Evolutionary conservation across 1,284 basidiomycete genomes (phyloP).

Genomic region (Xerocomus amazonicus): DNA sequence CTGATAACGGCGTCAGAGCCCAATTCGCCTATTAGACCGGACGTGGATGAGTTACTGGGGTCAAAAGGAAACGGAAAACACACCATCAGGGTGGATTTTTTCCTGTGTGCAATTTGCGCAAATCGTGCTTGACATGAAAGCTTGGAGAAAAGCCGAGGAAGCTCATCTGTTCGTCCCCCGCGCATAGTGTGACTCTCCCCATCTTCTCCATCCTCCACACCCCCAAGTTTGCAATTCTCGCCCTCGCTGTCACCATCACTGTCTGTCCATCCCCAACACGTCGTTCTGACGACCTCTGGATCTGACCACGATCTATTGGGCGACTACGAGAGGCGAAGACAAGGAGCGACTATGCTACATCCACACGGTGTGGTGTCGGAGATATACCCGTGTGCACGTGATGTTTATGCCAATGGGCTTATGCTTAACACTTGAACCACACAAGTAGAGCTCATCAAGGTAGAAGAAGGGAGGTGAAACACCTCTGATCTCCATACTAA

Average conservation of each 20-base stretch:
- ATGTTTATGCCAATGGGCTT: too few relatives aligned
- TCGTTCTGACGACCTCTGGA: conserved; percentile 1
- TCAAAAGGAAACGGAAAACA: conserved; percentile 12
- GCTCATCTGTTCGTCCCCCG: conserved; percentile 48
- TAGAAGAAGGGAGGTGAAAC: too few relatives aligned
- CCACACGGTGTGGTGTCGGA: too few relatives aligned
- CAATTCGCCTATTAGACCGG: conserved; percentile 51
- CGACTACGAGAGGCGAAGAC: too few relatives aligned
- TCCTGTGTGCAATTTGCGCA: conserved; percentile 66
- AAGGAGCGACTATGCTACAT: too few relatives aligned
- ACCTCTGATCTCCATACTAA: too few relatives aligned
- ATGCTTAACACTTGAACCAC: too few relatives aligned
- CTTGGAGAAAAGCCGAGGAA: conserved; percentile 93
- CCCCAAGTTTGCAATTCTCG: conserved; percentile 14
- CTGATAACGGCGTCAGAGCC: conserved; percentile 76
- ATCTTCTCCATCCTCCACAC: conserved; percentile 13
- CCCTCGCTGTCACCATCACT: conserved; percentile 14
- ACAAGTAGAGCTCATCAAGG: too few relatives aligned
- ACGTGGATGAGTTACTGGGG: neutral
- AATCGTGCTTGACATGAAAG: conserved; percentile 85
- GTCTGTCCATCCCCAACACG: conserved; percentile 13
- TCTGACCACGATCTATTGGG: too few relatives aligned
- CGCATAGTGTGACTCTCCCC: conserved; percentile 24
- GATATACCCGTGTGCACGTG: too few relatives aligned
- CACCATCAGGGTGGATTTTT: conserved; percentile 47